Percentiles rank a stretch among this genome's conserved stretches.
phyloP scores from a whole-genome alignment of 495 filamentous ascomycete genomes.

The Penicillium chermesinum region DNA sequence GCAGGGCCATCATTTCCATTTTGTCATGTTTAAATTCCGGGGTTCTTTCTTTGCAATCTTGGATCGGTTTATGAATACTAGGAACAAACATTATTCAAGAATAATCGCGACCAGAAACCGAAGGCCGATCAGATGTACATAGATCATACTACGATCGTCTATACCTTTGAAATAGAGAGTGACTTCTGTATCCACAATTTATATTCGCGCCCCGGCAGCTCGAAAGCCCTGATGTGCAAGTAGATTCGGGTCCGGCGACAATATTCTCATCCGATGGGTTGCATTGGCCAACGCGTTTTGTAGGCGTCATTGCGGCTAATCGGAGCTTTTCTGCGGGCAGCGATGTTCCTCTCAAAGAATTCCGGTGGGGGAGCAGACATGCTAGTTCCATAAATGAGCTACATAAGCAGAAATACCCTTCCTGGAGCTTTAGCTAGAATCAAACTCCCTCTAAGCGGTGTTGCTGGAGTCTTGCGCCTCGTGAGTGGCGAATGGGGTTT shows the following conservation, averaged over 20 bases:
- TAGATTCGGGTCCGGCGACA: too few species aligned
- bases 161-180: not conserved
- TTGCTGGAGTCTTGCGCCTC: not conserved
- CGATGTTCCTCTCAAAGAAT: not conserved
- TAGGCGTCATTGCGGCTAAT: slow-evolving; percentile 26
- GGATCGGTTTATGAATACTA: too few species aligned
- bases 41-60: too few species aligned
- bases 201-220: too few species aligned
- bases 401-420: too few species aligned
- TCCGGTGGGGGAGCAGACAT: too few species aligned
- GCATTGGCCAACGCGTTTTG: slow-evolving; percentile 14
- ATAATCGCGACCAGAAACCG: too few species aligned
- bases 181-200: not conserved
- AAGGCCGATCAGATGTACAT: slow-evolving; percentile 13
- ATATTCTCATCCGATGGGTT: not conserved
- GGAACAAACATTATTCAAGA: too few species aligned
- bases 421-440: not conserved
- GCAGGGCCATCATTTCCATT: too few species aligned
- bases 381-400: too few species aligned
- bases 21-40: too few species aligned
- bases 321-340: not conserved
- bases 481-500: not conserved
- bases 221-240: too few species aligned
- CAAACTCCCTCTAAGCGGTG: not conserved
- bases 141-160: slow-evolving; percentile 1